Base-by-base conservation (phyloP, 768 basidiomycete genomes). In the Nevesoporus exiguus region DNA sequence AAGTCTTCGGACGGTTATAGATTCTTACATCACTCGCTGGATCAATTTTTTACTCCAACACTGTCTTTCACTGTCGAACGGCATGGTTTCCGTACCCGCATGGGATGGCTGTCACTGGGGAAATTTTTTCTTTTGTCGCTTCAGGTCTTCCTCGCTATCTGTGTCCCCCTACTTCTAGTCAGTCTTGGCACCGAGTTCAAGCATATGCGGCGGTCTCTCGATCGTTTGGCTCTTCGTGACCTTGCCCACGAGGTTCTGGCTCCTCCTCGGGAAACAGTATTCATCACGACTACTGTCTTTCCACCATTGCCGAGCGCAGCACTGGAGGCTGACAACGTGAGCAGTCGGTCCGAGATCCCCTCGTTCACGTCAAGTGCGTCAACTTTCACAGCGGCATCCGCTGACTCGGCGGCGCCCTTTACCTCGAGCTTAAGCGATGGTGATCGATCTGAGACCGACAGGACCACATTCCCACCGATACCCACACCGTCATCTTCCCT, bases 11-110 rank as follows among this genome's bases (percentile, higher is more conserved):
- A 71, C n/a, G 76, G 80, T 37, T 69, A 73, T 54, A 76, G 72
- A 59, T 69, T 89, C 9, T 68, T 84, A 36, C 82, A 83, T 52
- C 84, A 80, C 62, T 80, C 78, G 15, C 65, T 81, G 61, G 77
- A 78, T 50, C 80, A 76, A 57, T 81, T 78, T 61, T 86, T 84
- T 66, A 76, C 79, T 61, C 84, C 87, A 3, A 74, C 72, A 22
- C 65, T 88, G 13, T 76, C 74, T 39, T 49, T 85, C 24, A 61
- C 61, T 15, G 47, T 52, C 21, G 58, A 59, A 46, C 57, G 47
- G 5, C 17, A 52, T 19, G 27, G 48, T 37, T 30, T 58, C 15
- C 50, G 25, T 30, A 7, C 57, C 52, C 48, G 19, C 49, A 47
- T 50, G 45, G 48, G 60, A 49, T 56, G 55, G 46, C 21, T 48